phyloP scores from a whole-genome alignment of 78 protist species.

The Dictyostelium intermedium region DNA sequence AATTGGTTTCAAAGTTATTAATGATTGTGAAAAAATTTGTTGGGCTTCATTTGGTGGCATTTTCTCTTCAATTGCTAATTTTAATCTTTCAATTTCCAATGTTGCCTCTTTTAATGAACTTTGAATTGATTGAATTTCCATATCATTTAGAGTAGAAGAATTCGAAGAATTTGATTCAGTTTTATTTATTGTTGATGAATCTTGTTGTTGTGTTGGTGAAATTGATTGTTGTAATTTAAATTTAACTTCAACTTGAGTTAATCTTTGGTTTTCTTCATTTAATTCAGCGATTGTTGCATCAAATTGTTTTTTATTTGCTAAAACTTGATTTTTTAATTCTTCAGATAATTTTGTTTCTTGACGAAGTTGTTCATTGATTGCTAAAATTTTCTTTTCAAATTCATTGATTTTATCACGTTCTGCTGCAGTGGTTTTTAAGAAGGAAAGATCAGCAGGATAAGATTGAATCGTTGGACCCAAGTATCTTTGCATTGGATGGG shows the following conservation, averaged over 20 bases:
- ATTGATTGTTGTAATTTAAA: neutral
- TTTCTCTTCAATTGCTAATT: conserved; percentile 46
- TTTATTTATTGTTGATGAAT: neutral
- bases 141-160: neutral
- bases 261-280: conserved; percentile 51
- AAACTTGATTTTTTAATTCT: conserved; percentile 38
- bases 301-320: conserved; percentile 36
- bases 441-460: conserved; percentile 63
- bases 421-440: conserved; percentile 49
- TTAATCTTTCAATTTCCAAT: conserved; percentile 45
- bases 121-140: neutral
- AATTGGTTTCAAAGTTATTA: neutral
- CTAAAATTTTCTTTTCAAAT: conserved; percentile 21
- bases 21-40: neutral
- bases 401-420: conserved; percentile 48
- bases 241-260: conserved; percentile 18
- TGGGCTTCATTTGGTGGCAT: conserved; percentile 32
- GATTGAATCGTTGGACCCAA: conserved; percentile 33
- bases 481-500: conserved; percentile 77
- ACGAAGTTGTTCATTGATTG: conserved; percentile 9
- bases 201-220: neutral
- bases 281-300: conserved; percentile 29
- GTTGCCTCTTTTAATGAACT: neutral
- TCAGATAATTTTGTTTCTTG: conserved; percentile 48
- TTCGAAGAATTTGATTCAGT: neutral